Base-by-base conservation (phyloP, 805 yeast genomes). In the Sugiyamaella floridensis region DNA sequence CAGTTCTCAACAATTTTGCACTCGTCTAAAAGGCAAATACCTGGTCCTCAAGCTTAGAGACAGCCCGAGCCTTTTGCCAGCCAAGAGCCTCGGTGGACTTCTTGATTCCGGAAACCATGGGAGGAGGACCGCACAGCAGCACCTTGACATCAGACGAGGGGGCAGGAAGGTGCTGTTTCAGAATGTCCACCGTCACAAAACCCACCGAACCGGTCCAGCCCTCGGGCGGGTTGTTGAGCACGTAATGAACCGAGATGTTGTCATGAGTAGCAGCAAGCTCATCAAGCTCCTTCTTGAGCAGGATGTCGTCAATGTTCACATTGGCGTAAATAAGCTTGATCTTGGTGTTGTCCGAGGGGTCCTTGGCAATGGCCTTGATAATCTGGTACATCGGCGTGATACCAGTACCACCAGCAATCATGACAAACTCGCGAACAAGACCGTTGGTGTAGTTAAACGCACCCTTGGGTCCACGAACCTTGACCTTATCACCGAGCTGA, bases 321-420 rank as follows among this genome's bases (percentile, higher is more conserved):
- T 86, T 88, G 64, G 96, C 97, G 67, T 86, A 89, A 46, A 89
- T 68, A 61, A 89, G 75, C 52, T 79, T 73, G 56, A 89, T 80
- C 67, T 83, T 78, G 53, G 97, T 89, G 46, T 76, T 78, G 69
- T 89, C 97, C 11, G 76, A 71, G 16, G 95, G 90, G 64, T 89
- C 81, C 52, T 75, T 72, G 62, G 83, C 81, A 60, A 89, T 83
- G 12, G 93, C 81, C 76, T 46, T 86, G 60, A 68, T 82, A 79
- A 89, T 83, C 74, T 89, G 97, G 71, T 82, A 88, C 97, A 89
- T 89, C 67, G 97, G 97, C 7, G 97, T 85, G 63, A 89, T 85
- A 68, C 97, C 96, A 43, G 97, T 88, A 66, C 97, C 97, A 60
- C 97, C 97, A 41, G 96, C 95, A 59, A 90, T 83, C 97, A 89